Percentiles rank a stretch among this genome's conserved stretches.
These are phyloP conservation scores for Saccharum officinarum DNA, from an alignment of 176 grass and related monocot genomes.

Conservation along the genomic window DNA sequence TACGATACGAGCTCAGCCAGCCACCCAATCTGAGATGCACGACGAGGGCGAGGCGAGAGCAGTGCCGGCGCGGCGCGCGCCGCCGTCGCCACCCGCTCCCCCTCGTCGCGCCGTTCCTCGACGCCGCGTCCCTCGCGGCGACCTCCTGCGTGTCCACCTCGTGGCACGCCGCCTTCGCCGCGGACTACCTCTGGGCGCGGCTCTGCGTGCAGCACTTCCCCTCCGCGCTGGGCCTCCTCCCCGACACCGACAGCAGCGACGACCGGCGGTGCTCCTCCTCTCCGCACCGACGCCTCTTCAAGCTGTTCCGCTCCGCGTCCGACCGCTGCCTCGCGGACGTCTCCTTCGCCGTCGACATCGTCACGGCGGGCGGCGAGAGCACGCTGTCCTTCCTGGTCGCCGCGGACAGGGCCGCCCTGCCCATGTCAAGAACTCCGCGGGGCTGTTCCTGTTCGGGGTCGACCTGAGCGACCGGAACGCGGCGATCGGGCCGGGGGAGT, in stretches of 20 bases:
- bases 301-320: conserved; percentile 47
- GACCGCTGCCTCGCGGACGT: conserved; percentile 44
- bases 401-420: not conserved
- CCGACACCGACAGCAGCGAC: not conserved
- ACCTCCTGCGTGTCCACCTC: conserved; percentile 72
- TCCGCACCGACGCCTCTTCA: conserved; percentile 53
- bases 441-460: conserved; percentile 61
- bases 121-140: conserved; percentile 55
- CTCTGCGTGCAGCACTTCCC: conserved; percentile 63
- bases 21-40: not conserved
- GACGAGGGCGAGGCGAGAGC: not conserved
- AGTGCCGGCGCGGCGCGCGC: not conserved
- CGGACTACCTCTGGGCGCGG: conserved; percentile 59
- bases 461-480: conserved; percentile 29
- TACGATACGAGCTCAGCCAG: not conserved
- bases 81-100: conserved; percentile 11
- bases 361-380: conserved; percentile 9
- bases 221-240: conserved; percentile 40
- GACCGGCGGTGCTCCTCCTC: not conserved
- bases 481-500: conserved; percentile 1
- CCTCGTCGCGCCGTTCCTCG: conserved; percentile 46
- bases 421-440: not conserved
- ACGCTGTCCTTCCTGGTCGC: conserved; percentile 42
- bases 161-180: conserved; percentile 62
- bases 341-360: conserved; percentile 61